Percentiles rank a stretch among this genome's conserved stretches.
Conservation (phyloP, 129 eudicot genomes). For the Centaurea solstitialis region DNA sequence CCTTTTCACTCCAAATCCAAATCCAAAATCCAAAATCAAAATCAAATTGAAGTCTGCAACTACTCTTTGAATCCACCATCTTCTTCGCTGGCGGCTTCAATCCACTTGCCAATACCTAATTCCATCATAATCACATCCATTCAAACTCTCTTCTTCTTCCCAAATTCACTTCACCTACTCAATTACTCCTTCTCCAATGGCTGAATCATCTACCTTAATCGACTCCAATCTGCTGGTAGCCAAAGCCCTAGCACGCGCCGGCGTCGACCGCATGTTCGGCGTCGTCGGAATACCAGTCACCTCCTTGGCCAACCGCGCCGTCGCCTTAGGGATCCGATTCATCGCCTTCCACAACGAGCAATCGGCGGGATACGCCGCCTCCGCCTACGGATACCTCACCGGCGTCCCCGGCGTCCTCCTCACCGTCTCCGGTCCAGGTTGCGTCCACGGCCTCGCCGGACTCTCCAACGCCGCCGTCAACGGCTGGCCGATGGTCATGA, state of each 20-base stretch:
- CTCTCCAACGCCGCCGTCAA: conserved; percentile 89
- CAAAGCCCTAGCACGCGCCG: conserved; percentile 69
- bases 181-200: conserved; percentile 25
- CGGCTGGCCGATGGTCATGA: conserved; percentile 83
- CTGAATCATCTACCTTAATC: conserved; percentile 38
- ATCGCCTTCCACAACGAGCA: conserved; percentile 99
- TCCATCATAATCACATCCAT: not conserved
- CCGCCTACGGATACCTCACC: conserved; percentile 95
- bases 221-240: conserved; percentile 85
- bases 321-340: conserved; percentile 78
- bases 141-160: not conserved
- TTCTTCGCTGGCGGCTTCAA: not conserved
- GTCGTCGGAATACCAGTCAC: conserved; percentile 99
- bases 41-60: not conserved
- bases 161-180: not conserved
- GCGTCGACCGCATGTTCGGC: conserved; percentile 86
- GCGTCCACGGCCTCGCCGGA: conserved; percentile 98
- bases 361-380: conserved; percentile 98
- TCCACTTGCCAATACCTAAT: not conserved
- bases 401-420: conserved; percentile 81
- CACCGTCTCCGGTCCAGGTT: conserved; percentile 98
- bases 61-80: not conserved
- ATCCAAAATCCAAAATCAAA: not conserved
- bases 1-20: too few relatives aligned
- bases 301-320: conserved; percentile 81